phyloP scores from a whole-genome alignment of 768 basidiomycete genomes.

The Pleurotus salmoneostramineus region DNA sequence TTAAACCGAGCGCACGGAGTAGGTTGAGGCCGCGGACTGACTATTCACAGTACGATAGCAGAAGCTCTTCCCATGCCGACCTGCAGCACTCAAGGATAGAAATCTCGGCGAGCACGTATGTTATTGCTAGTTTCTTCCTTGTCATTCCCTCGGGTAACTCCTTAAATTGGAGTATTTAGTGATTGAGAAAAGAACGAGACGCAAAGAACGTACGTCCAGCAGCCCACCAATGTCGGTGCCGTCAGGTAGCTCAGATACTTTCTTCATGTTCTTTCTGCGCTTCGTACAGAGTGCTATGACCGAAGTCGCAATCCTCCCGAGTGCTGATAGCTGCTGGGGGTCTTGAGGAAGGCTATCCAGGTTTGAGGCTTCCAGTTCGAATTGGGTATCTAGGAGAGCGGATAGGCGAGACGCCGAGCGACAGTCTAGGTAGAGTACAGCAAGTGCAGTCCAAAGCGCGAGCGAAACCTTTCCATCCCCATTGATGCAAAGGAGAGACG shows the following conservation, averaged over 20 bases:
- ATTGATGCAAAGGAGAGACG: slow-evolving; percentile 32
- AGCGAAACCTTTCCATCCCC: slow-evolving; percentile 42
- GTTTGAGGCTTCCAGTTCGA: not conserved
- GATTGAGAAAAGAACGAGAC: not conserved
- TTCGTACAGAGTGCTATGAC: slow-evolving; percentile 23
- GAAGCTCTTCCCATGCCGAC: slow-evolving; percentile 33
- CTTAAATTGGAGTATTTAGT: slow-evolving; percentile 5
- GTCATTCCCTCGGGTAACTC: slow-evolving; percentile 12
- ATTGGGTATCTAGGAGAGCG: not conserved
- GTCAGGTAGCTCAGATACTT: slow-evolving; percentile 10
- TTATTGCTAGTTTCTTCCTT: slow-evolving; percentile 29
- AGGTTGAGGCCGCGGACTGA: too few relatives aligned
- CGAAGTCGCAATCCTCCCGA: not conserved
- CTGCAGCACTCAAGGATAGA: slow-evolving; percentile 53
- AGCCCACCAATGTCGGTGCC: slow-evolving; percentile 29
- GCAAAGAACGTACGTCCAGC: slow-evolving; percentile 28
- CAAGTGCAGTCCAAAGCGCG: slow-evolving; percentile 24
- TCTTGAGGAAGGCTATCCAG: not conserved
- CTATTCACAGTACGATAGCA: too few relatives aligned
- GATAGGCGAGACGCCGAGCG: not conserved
- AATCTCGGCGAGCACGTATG: slow-evolving; percentile 42
- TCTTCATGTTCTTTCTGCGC: slow-evolving; percentile 25
- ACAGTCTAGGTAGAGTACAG: not conserved
- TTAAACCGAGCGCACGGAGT: too few relatives aligned
- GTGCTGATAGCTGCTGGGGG: not conserved